A percentile compares a stretch with the other conserved stretches of the same genome.
phyloP scores from a whole-genome alignment of 2,329 filamentous ascomycete genomes.

The Sporothrix schenckii region DNA sequence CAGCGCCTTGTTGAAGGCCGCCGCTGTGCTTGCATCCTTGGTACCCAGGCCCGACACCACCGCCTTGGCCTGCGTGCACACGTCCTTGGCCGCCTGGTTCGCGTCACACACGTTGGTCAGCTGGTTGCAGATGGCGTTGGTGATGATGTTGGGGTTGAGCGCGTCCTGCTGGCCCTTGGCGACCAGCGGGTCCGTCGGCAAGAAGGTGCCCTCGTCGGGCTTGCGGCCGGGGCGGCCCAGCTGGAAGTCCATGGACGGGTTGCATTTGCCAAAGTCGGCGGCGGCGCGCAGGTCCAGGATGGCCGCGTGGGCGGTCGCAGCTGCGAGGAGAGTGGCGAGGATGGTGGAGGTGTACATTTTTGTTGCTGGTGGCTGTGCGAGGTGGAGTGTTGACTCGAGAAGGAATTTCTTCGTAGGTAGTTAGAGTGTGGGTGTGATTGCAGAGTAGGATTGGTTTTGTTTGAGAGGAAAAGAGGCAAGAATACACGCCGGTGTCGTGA shows the following conservation, averaged over 20 bases:
- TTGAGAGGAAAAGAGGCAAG: slow-evolving; percentile 34
- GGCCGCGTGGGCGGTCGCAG: slow-evolving; percentile 38
- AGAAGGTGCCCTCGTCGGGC: slow-evolving; percentile 66
- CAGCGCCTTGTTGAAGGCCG: slow-evolving; percentile 47
- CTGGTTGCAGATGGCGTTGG: slow-evolving; percentile 71
- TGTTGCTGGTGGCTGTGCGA: not conserved
- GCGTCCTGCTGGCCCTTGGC: slow-evolving; percentile 67
- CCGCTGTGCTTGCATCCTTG: slow-evolving; percentile 45
- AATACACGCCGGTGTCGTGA: slow-evolving; percentile 9
- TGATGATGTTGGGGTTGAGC: slow-evolving; percentile 73
- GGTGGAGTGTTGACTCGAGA: no score
- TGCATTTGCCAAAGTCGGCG: slow-evolving; percentile 58
- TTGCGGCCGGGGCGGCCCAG: slow-evolving; percentile 60
- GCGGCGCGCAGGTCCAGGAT: slow-evolving; percentile 40
- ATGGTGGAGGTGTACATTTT: slow-evolving; percentile 40
- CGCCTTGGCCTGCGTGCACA: slow-evolving; percentile 57
- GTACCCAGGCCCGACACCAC: slow-evolving; percentile 41
- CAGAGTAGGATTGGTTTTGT: not conserved
- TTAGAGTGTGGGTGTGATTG: not conserved
- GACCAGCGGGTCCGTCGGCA: slow-evolving; percentile 63
- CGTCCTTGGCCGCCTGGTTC: slow-evolving; percentile 59
- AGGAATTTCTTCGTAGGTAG: not conserved
- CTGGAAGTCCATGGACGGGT: slow-evolving; percentile 62
- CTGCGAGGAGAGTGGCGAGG: slow-evolving; percentile 38
- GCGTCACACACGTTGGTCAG: slow-evolving; percentile 67